Evolutionary conservation across 148 eudicot genomes (phyloP), one percentile per base, ranked within the genome.

Genomic region (Mesembryanthemum crystallinum): DNA sequence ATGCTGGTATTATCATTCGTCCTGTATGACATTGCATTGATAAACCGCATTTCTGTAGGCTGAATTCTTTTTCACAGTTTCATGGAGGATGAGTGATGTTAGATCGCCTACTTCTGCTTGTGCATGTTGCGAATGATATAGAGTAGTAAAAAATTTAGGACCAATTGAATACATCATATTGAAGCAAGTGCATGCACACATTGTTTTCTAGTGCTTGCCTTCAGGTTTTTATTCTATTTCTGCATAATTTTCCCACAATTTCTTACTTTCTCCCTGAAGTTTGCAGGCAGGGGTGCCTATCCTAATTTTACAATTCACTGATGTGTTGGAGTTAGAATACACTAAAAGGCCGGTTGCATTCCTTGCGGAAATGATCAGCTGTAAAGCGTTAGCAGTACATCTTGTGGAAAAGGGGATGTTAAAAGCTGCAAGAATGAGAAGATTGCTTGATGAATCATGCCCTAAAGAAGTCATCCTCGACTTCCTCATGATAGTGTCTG

Each of bases 401-500:
- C 98, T 90, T 64, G 78, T 95, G 72, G 84, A 85, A 39, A 92
- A 86, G 54, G 98, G 99, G 71, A 84, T 95, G 85, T 74, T 95
- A 35, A 35, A 35, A 27, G 86, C 90, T 76, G 71, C 76, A 73
- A 86, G 94, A 85, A 86, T 88, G 72, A 88, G 88, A 79, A 83
- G 85, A 85, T 79, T 92, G 77, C 91, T 96, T 78, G 84, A 84
- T 71, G 67, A 75, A 72, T 79, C 94, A 65, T 82, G 88, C 79
- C 97, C 99, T 2, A 86, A 83, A 86, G 98, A 91, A 73, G 92
- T 89, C 84, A 85, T 82, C 73, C 49, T 91, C 76, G 97, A 91
- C 77, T 80, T 91, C 74, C 98, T 96, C 28, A 88, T 88, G 97
- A 89, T 91, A 62, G 81, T 92, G 43, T 96, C 99, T 78, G 97